Conservation (phyloP, 768 basidiomycete species). For the Floccularia luteovirens region DNA sequence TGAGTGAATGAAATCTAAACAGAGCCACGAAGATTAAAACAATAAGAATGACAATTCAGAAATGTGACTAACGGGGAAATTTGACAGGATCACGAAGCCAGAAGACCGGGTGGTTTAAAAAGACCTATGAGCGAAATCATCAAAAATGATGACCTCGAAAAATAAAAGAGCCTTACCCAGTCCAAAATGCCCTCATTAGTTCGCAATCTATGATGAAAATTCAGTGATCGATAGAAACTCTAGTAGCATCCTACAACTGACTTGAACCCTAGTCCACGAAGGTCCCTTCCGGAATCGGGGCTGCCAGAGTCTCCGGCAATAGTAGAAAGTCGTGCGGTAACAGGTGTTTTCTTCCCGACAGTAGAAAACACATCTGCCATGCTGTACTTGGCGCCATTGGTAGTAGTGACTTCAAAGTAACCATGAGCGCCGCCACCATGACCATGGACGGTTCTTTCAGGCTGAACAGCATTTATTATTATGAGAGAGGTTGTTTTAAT, state of each 20-base stretch:
- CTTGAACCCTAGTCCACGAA: slow-evolving; percentile 46
- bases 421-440: slow-evolving; percentile 40
- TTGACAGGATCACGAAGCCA: slow-evolving; percentile 36
- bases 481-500: no score
- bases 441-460: slow-evolving; percentile 26
- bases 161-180: no score
- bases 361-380: slow-evolving; percentile 23
- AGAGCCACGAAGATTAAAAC: no score
- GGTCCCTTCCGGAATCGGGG: slow-evolving; percentile 40
- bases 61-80: slow-evolving; percentile 32
- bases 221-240: not conserved
- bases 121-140: slow-evolving; percentile 23
- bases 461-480: slow-evolving; percentile 3
- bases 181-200: slow-evolving; percentile 30
- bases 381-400: slow-evolving; percentile 23
- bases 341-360: slow-evolving; percentile 20
- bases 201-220: slow-evolving; percentile 16
- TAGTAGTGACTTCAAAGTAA: slow-evolving; percentile 45
- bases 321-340: slow-evolving; percentile 46
- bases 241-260: slow-evolving; percentile 19
- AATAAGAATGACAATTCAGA: not conserved
- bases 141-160: no score
- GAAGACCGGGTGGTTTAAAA: slow-evolving; percentile 38
- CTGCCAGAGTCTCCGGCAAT: slow-evolving; percentile 45
- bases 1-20: slow-evolving; percentile 31